Evolutionary conservation across 805 yeast species (phyloP), one percentile per base, ranked within the genome.

Genomic region (Brettanomyces sp.): DNA sequence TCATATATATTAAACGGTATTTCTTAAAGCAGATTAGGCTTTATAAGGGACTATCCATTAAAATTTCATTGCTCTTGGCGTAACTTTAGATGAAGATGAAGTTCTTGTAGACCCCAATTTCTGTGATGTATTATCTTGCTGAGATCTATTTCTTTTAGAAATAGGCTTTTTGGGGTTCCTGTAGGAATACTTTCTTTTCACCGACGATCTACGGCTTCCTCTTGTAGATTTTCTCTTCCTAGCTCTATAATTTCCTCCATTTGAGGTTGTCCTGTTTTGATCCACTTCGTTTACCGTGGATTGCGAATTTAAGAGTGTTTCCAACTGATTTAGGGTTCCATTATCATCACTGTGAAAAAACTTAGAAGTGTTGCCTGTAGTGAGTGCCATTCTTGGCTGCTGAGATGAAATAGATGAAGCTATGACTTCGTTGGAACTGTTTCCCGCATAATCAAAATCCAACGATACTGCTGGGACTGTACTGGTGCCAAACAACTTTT

Each of bases 321-420:
- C 36, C 14, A 42, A 23, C 39, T 42, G 54, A 13, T 49, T 44
- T n/a, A 55, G 36, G 2, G 52, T 39, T 11, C 47, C 47, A 14
- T 43, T 44, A 18, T 43, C 43, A 5, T 32, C 23, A 12, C 39
- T 33, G 9, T 12, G 18, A 39, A 49, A 51, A 46, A 45, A 53
- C 7, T 46, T 47, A 2, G 52, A 48, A 3, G 42, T 42, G n/a
- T 45, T 47, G 8, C 46, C 42, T 11, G 32, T 25, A 8, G 37
- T 7, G 9, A 28, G 9, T 7, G 32, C 32, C 32, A 28, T 9
- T 28, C 32, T 28, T 32, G 22, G 33, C 9, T 45, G 46, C 34
- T 46, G 53, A 3, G 57, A 47, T 13, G 53, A 51, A 28, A 39
- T 41, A 1, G 56, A 53, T 3, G 58, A 54, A n/a, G 56, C 46